Conservation (phyloP, 2,329 filamentous ascomycete species). For the Magnaporthales sp. region DNA sequence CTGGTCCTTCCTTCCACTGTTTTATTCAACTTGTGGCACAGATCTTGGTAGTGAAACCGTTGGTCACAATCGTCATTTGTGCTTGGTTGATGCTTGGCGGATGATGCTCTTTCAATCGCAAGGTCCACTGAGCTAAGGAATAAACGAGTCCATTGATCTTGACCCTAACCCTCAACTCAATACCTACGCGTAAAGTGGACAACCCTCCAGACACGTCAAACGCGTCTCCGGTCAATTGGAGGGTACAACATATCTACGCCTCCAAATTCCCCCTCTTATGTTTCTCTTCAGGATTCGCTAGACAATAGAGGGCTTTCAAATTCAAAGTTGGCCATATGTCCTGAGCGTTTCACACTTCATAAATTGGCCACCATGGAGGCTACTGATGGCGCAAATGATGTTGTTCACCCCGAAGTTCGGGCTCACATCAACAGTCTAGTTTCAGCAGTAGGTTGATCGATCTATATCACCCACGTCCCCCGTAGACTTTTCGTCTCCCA, state of each 20-base stretch:
- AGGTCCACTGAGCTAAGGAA: no score
- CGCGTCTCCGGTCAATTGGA: neutral
- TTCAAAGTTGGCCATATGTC: neutral
- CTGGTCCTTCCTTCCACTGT: neutral
- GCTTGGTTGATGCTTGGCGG: neutral
- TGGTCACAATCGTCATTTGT: neutral
- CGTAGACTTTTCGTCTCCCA: conserved; percentile 1
- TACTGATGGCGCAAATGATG: conserved; percentile 41
- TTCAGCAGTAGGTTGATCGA: conserved; percentile 61
- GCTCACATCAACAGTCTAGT: conserved; percentile 91
- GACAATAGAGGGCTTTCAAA: neutral
- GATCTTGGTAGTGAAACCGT: neutral
- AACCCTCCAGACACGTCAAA: neutral
- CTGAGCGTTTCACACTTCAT: neutral
- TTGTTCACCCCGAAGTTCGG: conserved; percentile 85
- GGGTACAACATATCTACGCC: neutral
- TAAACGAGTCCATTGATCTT: neutral
- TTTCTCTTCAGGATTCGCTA: neutral
- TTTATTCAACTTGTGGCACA: neutral
- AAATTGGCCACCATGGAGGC: conserved; percentile 41
- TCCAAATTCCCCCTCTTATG: neutral
- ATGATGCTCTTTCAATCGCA: no score
- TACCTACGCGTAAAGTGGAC: neutral
- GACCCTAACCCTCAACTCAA: neutral
- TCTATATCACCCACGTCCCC: conserved; percentile 7